Evolutionary conservation across 495 filamentous ascomycete species (phyloP).

Genomic region (Lentithecium fluviatile): DNA sequence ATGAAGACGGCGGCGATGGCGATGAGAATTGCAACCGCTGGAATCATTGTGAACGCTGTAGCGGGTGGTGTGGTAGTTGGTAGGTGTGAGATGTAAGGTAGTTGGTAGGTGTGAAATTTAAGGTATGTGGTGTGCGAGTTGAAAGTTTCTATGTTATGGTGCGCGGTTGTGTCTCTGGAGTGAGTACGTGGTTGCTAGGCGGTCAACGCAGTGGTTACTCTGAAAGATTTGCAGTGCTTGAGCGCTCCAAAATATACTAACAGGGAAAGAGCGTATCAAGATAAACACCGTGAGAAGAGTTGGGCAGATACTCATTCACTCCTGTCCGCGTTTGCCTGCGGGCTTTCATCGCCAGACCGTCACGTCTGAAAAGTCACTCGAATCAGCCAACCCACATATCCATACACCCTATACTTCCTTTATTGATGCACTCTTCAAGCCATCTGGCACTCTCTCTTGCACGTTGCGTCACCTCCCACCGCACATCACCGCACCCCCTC

Average conservation of each 20-base stretch:
- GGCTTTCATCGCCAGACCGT: neutral
- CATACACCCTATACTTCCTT: neutral
- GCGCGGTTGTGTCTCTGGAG: no score
- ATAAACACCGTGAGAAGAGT: no score
- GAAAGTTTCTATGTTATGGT: no score
- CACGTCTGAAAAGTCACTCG: neutral
- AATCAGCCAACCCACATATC: neutral
- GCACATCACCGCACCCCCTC: neutral
- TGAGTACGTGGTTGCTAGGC: no score
- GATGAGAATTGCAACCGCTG: neutral
- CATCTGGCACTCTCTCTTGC: conserved; percentile 4
- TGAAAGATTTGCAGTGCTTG: no score
- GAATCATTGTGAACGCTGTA: no score
- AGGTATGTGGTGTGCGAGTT: neutral
- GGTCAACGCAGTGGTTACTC: no score
- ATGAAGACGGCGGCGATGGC: neutral
- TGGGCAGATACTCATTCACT: neutral
- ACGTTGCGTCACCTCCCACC: no score
- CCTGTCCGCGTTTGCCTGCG: neutral
- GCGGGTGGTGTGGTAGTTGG: neutral
- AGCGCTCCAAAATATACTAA: no score
- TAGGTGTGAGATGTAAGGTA: neutral
- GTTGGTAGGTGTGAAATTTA: neutral
- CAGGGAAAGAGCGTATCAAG: no score
- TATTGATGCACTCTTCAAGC: neutral